phyloP scores from a whole-genome alignment of 495 filamentous ascomycete genomes.

The Neurospora sp. region DNA sequence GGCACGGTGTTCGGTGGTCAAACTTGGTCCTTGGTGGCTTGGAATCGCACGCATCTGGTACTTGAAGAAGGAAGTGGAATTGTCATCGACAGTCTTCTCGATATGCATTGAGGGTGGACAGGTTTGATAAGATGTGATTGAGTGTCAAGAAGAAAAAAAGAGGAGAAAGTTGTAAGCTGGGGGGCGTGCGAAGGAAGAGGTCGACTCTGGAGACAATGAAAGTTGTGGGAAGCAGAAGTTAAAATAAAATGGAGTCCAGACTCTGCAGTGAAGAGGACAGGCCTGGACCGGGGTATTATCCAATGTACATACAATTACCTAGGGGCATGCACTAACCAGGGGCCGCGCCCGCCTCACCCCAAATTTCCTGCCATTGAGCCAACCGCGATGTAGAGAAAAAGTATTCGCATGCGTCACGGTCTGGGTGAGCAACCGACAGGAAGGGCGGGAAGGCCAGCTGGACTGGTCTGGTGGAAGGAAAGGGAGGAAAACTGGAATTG shows the following conservation, averaged over 20 bases:
- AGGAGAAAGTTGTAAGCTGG: conserved; percentile 4
- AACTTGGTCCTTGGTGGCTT: conserved; percentile 29
- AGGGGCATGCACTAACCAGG: not conserved
- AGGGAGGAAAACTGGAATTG: not conserved
- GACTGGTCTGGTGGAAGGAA: not conserved
- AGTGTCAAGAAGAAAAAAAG: conserved; percentile 8
- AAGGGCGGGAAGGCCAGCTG: not conserved
- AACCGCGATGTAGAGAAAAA: not conserved
- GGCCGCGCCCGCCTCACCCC: not conserved
- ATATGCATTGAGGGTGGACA: conserved; percentile 33
- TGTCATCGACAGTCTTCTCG: conserved; percentile 28
- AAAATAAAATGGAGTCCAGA: not conserved
- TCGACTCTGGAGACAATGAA: not conserved
- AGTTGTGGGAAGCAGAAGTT: not conserved
- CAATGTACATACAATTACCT: not conserved
- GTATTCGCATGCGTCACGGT: not conserved
- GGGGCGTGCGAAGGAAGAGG: conserved; percentile 2
- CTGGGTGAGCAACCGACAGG: not conserved
- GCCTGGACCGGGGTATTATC: not conserved
- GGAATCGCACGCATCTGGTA: conserved; percentile 37
- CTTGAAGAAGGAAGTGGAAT: conserved; percentile 33
- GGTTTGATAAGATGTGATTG: conserved; percentile 1
- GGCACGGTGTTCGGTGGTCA: conserved; percentile 31
- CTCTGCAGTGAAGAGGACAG: not conserved
- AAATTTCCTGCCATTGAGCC: no score